phyloP scores from a whole-genome alignment of 1,284 basidiomycete species.

The Tausonia pullulans region DNA sequence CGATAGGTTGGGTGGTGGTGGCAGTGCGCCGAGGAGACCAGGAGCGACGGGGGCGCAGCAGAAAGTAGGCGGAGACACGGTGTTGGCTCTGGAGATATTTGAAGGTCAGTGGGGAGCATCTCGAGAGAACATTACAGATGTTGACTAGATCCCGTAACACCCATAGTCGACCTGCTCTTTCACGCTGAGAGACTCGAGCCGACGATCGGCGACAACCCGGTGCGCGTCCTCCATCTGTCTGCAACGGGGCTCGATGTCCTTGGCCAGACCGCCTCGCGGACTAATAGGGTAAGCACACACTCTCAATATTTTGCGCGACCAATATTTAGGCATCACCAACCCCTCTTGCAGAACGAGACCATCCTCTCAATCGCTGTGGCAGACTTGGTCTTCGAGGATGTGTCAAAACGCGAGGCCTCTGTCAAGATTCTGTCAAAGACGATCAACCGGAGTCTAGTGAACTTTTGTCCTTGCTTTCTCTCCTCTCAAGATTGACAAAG shows the following conservation, averaged over 20 bases:
- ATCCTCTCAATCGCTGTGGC: conserved; percentile 51
- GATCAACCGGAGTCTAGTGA: conserved; percentile 46
- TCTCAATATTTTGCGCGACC: no score
- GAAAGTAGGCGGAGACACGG: conserved; percentile 18
- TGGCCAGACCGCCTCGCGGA: conserved; percentile 53
- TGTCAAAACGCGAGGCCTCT: conserved; percentile 31
- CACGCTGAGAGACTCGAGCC: background rate
- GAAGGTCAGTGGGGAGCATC: conserved; percentile 19
- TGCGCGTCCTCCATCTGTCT: conserved; percentile 31
- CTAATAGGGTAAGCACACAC: background rate
- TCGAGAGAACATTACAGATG: conserved; percentile 1
- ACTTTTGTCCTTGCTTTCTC: conserved; percentile 33
- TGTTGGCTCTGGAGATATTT: conserved; percentile 24
- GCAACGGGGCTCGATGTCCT: conserved; percentile 54
- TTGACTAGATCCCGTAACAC: conserved; percentile 34
- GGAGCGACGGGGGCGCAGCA: background rate
- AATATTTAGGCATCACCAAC: no score
- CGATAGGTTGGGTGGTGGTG: conserved; percentile 27
- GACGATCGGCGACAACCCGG: background rate
- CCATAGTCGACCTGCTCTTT: conserved; percentile 35
- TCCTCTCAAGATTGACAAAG: background rate
- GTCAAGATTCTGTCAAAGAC: conserved; percentile 44
- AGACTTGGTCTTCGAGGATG: conserved; percentile 49
- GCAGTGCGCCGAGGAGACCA: conserved; percentile 27
- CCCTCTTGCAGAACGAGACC: conserved; percentile 50